Base-by-base conservation (phyloP, 2,329 filamentous ascomycete species). In the Trichoderma lentiforme region DNA sequence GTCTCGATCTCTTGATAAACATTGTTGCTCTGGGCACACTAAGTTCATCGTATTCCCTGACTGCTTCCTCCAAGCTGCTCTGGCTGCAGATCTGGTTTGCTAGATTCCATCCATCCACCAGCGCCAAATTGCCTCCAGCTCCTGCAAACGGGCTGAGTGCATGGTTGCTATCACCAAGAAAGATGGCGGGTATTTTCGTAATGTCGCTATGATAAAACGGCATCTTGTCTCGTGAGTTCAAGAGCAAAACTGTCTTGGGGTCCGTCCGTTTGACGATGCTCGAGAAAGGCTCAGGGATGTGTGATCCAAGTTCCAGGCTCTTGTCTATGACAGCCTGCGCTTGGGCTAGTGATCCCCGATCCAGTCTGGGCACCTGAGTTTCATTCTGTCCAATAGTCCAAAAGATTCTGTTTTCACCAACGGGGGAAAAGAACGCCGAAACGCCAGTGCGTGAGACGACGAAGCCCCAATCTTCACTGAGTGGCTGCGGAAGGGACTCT, bases 111-210 rank as follows among this genome's bases (percentile, higher is more conserved):
- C 79, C 84, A 74, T 87, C 85, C 68, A 79, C 82, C 30, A 86
- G 72, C 3, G 84, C 85, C 71, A 86, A 74, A 73, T 86, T 86
- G 0, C 84, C 85, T 0, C 86, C 85, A 70, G 81, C 84, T 0
- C 85, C 84, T 6, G 85, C 83, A 76, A 86, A 87, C 0, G 85
- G 83, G 66, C 80, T 85, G 6, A 86, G 79, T 1, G 85, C 84
- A 74, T 87, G 85, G 73, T 87, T 87, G 70, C 80, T 80, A 74
- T 87, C 85, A 12, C 86, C 86, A 26, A 87, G 83, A 65, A 84
- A 87, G 11, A 87, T 75, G 8, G 84, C 78, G 0, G 77, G 75
- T 11, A 75, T 21, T 4, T 76, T 61, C 1, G 70, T 26, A 4
- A 78, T 60, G 7, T 74, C 71, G 8, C 77, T 74, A 58, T 86